Percentiles rank a stretch among this genome's conserved stretches.
phyloP scores from a whole-genome alignment of 306 rosid genomes.

The Ziziphus jujuba region DNA sequence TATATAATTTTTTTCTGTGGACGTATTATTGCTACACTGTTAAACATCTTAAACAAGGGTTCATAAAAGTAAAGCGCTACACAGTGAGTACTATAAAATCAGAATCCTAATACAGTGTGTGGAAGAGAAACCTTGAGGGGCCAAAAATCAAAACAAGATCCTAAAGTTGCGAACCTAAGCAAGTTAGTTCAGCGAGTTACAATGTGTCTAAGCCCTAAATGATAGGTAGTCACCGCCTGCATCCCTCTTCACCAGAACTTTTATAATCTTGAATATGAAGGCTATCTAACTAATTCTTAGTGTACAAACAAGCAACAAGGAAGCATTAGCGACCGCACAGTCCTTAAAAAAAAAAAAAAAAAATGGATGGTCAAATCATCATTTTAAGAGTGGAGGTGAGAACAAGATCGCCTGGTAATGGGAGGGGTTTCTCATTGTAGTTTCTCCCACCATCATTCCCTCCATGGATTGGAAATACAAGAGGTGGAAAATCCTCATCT shows the following conservation, averaged over 20 bases:
- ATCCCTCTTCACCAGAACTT: constrained; percentile 21
- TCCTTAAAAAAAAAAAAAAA: constrained; percentile 5
- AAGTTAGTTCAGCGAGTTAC: constrained; percentile 30
- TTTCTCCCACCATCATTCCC: constrained; percentile 36
- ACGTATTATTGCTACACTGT: constrained; percentile 25
- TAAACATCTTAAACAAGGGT: constrained; percentile 3
- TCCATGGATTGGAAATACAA: constrained; percentile 23
- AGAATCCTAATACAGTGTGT: constrained; percentile 16
- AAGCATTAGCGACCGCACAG: constrained; percentile 7
- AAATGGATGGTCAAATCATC: constrained; percentile 13
- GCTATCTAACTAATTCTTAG: constrained; percentile 27
- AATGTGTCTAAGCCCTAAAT: constrained; percentile 27
- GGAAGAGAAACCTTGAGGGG: constrained; percentile 2
- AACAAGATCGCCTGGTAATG: constrained; percentile 20
- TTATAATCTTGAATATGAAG: constrained; percentile 19
- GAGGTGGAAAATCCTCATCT: constrained; percentile 40
- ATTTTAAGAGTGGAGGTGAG: constrained; percentile 8
- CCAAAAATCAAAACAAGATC: constrained; percentile 3
- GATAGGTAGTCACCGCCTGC: constrained; percentile 3
- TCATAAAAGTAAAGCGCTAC: not conserved
- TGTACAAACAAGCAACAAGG: constrained; percentile 38
- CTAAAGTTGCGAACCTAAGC: constrained; percentile 21
- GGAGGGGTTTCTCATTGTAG: constrained; percentile 13
- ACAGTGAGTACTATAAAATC: constrained; percentile 2
- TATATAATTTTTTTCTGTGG: constrained; percentile 4